These are phyloP conservation scores for Dalbergia cultrata DNA, from an alignment of 306 rosid genomes.

Conservation along the genomic window DNA sequence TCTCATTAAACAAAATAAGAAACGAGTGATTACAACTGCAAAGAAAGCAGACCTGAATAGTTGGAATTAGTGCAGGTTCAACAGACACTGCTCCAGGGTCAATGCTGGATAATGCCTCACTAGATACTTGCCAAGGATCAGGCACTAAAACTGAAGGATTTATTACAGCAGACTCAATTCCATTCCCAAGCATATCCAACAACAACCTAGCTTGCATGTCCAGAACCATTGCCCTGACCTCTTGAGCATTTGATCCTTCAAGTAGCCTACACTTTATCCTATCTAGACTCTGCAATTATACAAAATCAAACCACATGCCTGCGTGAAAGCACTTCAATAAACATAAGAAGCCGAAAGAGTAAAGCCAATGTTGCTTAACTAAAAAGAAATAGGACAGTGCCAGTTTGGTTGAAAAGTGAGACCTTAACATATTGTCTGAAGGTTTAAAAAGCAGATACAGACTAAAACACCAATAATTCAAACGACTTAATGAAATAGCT, in stretches of 20 bases:
- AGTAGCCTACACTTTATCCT: slow-evolving; percentile 95
- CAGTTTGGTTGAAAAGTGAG: slow-evolving; percentile 29
- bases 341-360: slow-evolving; percentile 16
- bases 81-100: slow-evolving; percentile 84
- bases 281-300: slow-evolving; percentile 85
- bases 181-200: slow-evolving; percentile 97
- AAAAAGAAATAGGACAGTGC: slow-evolving; percentile 6
- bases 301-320: slow-evolving; percentile 23
- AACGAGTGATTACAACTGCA: slow-evolving; percentile 27
- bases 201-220: slow-evolving; percentile 99
- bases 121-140: slow-evolving; percentile 86
- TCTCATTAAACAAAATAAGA: slow-evolving; percentile 24
- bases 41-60: slow-evolving; percentile 72
- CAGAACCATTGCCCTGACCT: slow-evolving; percentile 95
- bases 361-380: slow-evolving; percentile 22
- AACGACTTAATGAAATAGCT: slow-evolving; percentile 3
- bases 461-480: neutral
- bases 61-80: slow-evolving; percentile 79
- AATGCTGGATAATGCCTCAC: slow-evolving; percentile 72
- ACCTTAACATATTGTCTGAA: neutral
- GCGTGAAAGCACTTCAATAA: slow-evolving; percentile 11
- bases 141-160: slow-evolving; percentile 83
- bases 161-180: slow-evolving; percentile 92
- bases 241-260: slow-evolving; percentile 97
- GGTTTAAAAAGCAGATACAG: slow-evolving; percentile 23